Conservation (phyloP, 2,329 filamentous ascomycete species). For the Truncatella angustata region DNA sequence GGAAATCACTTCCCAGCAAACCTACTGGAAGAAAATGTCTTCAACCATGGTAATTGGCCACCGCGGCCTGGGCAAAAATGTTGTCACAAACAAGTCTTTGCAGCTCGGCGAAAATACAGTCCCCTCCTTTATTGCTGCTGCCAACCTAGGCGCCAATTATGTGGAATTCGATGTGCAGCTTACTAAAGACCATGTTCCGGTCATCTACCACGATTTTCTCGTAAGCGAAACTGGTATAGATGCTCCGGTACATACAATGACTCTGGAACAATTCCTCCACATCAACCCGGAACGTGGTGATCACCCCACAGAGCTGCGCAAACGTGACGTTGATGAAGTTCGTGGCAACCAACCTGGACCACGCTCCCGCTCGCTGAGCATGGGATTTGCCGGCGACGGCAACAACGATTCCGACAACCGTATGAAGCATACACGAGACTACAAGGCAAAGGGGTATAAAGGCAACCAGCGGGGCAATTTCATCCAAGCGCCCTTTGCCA, state of each 20-base stretch:
- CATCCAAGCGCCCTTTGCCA: constrained; percentile 94
- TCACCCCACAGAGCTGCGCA: constrained; percentile 24
- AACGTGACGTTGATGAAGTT: constrained; percentile 24
- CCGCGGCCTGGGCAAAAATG: constrained; percentile 85
- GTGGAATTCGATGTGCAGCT: constrained; percentile 87
- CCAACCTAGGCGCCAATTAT: constrained; percentile 80
- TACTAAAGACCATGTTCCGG: constrained; percentile 97
- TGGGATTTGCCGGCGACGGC: constrained; percentile 47
- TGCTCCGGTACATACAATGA: constrained; percentile 91
- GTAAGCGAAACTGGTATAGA: constrained; percentile 98
- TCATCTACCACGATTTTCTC: constrained; percentile 98
- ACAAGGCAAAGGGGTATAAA: constrained; percentile 93
- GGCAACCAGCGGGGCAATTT: constrained; percentile 91
- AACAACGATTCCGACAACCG: constrained; percentile 62
- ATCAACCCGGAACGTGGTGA: constrained; percentile 63
- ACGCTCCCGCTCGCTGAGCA: constrained; percentile 52
- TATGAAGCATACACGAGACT: constrained; percentile 96
- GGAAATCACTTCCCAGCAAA: constrained; percentile 84
- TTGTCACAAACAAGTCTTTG: constrained; percentile 76
- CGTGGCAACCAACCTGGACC: constrained; percentile 28
- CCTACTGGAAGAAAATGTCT: constrained; percentile 92
- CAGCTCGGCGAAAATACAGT: constrained; percentile 97
- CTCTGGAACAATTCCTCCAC: constrained; percentile 91
- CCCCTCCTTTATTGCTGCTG: constrained; percentile 92
- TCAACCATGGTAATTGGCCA: constrained; percentile 80